Conservation (phyloP, 2,329 filamentous ascomycete species). For the Akanthomyces muscarius region DNA sequence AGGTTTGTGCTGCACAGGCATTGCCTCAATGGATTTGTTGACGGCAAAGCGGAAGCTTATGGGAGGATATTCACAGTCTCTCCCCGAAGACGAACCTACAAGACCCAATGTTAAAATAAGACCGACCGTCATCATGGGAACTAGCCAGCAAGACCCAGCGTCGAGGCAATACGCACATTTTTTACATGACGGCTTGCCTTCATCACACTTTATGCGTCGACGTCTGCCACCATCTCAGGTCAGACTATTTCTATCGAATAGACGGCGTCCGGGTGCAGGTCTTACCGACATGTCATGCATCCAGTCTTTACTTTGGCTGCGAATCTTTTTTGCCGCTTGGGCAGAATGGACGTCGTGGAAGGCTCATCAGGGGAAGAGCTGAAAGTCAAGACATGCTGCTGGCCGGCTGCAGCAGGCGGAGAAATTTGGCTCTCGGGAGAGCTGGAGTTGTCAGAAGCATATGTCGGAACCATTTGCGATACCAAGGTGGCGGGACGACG, state of each 20-base stretch:
- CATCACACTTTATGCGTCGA: constrained; percentile 13
- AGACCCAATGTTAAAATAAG: neutral
- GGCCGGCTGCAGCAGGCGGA: neutral
- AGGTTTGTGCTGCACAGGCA: neutral
- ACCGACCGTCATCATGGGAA: neutral
- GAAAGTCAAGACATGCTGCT: neutral
- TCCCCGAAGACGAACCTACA: neutral
- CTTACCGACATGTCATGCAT: constrained; percentile 16
- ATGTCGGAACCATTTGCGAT: constrained; percentile 4
- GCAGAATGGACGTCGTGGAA: neutral
- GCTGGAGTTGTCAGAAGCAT: neutral
- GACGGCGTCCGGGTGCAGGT: neutral
- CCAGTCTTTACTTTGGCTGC: constrained; percentile 11
- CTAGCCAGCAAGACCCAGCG: neutral
- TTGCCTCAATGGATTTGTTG: neutral
- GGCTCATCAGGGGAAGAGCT: neutral
- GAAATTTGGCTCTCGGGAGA: neutral
- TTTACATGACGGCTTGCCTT: constrained; percentile 9
- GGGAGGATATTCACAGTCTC: constrained; percentile 6
- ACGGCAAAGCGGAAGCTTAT: neutral
- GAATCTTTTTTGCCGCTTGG: constrained; percentile 1
- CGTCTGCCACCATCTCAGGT: neutral
- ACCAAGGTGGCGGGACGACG: too few species aligned
- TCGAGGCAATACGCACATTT: neutral
- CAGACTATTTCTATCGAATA: neutral